Percentiles rank a stretch among this genome's conserved stretches.
These are phyloP conservation scores for Myriosclerotinia scirpicola DNA, from an alignment of 2,329 filamentous ascomycete genomes.

Conservation along the genomic window DNA sequence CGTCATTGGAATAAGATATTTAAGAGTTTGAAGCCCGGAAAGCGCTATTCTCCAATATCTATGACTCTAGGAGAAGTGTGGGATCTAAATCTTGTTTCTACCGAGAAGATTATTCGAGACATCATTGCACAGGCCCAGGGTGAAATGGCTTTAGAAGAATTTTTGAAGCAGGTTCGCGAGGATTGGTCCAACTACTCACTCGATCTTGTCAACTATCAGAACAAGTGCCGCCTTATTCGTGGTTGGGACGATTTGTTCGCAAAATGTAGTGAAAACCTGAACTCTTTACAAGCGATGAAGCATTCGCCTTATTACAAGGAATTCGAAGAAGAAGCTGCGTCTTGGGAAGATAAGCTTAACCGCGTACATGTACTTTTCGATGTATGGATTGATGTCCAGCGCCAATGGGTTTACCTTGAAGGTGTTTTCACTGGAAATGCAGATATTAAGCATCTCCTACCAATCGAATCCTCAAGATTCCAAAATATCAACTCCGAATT, in stretches of 20 bases:
- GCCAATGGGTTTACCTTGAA: conserved; percentile 99
- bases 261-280: conserved; percentile 97
- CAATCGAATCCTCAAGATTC: conserved; percentile 94
- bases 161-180: conserved; percentile 92
- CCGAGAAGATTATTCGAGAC: conserved; percentile 83
- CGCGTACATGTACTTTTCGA: conserved; percentile 97
- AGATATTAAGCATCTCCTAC: conserved; percentile 96
- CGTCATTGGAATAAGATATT: conserved; percentile 98
- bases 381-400: conserved; percentile 99
- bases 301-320: conserved; percentile 99
- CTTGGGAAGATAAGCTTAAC: conserved; percentile 98
- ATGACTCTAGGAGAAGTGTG: conserved; percentile 98
- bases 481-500: conserved; percentile 99
- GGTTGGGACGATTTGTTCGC: conserved; percentile 98
- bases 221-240: conserved; percentile 94
- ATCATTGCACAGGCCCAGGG: conserved; percentile 96
- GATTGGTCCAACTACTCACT: conserved; percentile 95
- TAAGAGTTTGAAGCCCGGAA: conserved; percentile 88
- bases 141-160: conserved; percentile 98
- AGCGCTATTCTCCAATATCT: conserved; percentile 89
- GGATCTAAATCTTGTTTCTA: conserved; percentile 89
- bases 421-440: conserved; percentile 98
- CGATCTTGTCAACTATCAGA: conserved; percentile 95
- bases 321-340: conserved; percentile 94
- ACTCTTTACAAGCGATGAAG: conserved; percentile 96